These are phyloP conservation scores for Huiozyma naganishii DNA, from an alignment of 805 yeast species.

Conservation along the genomic window DNA sequence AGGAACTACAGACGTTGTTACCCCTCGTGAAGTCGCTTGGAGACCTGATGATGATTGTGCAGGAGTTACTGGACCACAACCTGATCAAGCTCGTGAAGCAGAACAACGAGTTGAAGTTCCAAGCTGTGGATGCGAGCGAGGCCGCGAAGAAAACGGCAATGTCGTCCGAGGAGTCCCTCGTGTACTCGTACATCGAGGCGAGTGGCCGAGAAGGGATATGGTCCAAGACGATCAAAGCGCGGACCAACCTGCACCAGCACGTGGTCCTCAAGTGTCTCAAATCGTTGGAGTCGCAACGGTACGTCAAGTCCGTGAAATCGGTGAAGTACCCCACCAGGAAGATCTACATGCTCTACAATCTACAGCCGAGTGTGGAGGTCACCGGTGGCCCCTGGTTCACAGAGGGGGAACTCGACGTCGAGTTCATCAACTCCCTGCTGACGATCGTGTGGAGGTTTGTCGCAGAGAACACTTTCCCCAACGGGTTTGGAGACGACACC, in stretches of 20 bases:
- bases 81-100: conserved; percentile 59
- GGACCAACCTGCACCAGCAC: conserved; percentile 83
- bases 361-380: conserved; percentile 90
- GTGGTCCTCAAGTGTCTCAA: conserved; percentile 80
- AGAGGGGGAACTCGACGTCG: conserved; percentile 87
- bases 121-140: conserved; percentile 60
- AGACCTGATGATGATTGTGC: conserved; percentile 39
- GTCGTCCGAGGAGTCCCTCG: conserved; percentile 82
- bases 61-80: conserved; percentile 44
- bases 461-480: conserved; percentile 66
- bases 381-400: conserved; percentile 99
- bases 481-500: conserved; percentile 36
- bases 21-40: conserved; percentile 32
- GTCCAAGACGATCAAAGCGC: conserved; percentile 84
- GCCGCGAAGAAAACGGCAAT: conserved; percentile 69
- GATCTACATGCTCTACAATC: conserved; percentile 86
- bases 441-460: conserved; percentile 84
- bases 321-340: conserved; percentile 92
- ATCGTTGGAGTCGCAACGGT: conserved; percentile 65
- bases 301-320: conserved; percentile 79
- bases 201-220: conserved; percentile 93
- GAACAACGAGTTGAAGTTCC: conserved; percentile 60
- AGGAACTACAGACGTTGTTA: conserved; percentile 45
- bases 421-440: conserved; percentile 75
- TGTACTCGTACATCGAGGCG: conserved; percentile 84